phyloP scores from a whole-genome alignment of 257 asterid genomes.

The Anisodus tanguticus region DNA sequence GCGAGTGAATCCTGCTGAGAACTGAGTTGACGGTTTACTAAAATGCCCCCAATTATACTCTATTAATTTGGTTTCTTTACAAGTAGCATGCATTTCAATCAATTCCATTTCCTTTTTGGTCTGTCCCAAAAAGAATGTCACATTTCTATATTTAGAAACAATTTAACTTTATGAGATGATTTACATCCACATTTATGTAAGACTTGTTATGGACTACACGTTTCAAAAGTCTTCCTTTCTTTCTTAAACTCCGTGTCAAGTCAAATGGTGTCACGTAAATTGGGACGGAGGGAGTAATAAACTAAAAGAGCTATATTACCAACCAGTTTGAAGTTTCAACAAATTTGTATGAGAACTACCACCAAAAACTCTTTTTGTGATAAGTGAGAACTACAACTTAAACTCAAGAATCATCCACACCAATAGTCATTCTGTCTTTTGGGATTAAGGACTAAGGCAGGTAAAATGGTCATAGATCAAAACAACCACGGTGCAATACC shows the following conservation, averaged over 20 bases:
- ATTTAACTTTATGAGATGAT: no score
- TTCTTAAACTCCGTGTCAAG: no score
- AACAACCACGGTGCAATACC: neutral
- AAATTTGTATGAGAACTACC: conserved; percentile 14
- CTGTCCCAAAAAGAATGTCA: no score
- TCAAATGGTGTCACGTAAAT: no score
- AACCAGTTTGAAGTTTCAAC: neutral
- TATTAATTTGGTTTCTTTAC: neutral
- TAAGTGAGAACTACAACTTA: neutral
- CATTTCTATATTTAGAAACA: no score
- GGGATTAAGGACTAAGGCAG: neutral
- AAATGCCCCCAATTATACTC: neutral
- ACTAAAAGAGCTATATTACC: neutral
- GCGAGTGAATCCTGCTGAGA: neutral
- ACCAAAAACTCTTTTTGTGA: conserved; percentile 13
- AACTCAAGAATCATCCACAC: neutral
- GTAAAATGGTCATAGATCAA: conserved; percentile 15
- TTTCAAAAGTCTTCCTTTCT: no score
- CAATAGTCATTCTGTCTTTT: neutral
- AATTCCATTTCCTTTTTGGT: neutral
- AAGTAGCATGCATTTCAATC: neutral
- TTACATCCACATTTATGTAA: no score
- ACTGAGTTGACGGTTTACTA: neutral
- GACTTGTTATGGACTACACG: no score
- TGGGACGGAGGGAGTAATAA: neutral